Percentiles rank a stretch among this genome's conserved stretches.
phyloP scores from a whole-genome alignment of 257 asterid genomes.

The Nicotiana benthamiana region DNA sequence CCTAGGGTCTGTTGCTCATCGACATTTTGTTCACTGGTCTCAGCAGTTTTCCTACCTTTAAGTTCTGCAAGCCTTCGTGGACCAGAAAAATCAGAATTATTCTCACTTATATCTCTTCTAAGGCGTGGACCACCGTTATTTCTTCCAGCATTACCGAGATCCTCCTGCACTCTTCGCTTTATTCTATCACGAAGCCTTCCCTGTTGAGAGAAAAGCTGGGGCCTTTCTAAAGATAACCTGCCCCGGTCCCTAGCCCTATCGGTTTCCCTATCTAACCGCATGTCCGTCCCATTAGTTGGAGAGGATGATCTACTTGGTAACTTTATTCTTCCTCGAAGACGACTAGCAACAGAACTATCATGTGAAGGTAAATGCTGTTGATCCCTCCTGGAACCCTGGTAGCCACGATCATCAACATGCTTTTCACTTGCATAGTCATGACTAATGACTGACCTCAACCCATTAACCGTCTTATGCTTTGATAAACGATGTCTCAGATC shows the following conservation, averaged over 20 bases:
- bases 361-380: slow-evolving; percentile 18
- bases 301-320: slow-evolving; percentile 50
- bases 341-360: slow-evolving; percentile 45
- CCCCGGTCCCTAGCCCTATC: slow-evolving; percentile 36
- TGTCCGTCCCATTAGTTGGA: slow-evolving; percentile 24
- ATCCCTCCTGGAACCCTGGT: slow-evolving; percentile 38
- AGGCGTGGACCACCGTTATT: slow-evolving; percentile 29
- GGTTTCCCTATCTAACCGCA: slow-evolving; percentile 29
- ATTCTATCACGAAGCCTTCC: slow-evolving; percentile 57
- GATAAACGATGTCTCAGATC: slow-evolving; percentile 70
- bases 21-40: slow-evolving; percentile 24
- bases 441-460: slow-evolving; percentile 76
- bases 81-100: slow-evolving; percentile 37
- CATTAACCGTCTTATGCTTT: slow-evolving; percentile 52
- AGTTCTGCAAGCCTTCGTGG: slow-evolving; percentile 77
- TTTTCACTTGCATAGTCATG: slow-evolving; percentile 46
- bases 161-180: slow-evolving; percentile 50
- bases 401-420: slow-evolving; percentile 32
- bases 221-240: slow-evolving; percentile 38
- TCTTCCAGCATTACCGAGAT: slow-evolving; percentile 29
- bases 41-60: slow-evolving; percentile 45
- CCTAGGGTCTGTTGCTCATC: slow-evolving; percentile 44
- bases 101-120: slow-evolving; percentile 41
- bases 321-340: slow-evolving; percentile 69
- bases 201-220: slow-evolving; percentile 27